These are phyloP conservation scores for Clonostachys sp. DNA, from an alignment of 2,329 filamentous ascomycete species.

Conservation along the genomic window DNA sequence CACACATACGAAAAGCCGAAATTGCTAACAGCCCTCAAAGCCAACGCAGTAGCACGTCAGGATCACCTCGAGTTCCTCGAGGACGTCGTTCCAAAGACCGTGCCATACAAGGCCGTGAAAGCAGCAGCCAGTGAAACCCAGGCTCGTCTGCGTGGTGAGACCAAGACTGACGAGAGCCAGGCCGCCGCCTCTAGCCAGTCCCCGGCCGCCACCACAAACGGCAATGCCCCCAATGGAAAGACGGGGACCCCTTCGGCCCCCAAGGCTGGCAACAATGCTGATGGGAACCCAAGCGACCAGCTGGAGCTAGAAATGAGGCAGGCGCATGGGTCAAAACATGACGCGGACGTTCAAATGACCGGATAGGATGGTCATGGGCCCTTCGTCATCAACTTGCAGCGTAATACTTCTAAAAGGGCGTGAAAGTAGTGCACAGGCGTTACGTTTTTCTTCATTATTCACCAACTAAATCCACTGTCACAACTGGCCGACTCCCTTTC, in stretches of 20 bases:
- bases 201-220: conserved; percentile 12
- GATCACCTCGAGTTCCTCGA: conserved; percentile 94
- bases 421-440: no score
- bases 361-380: conserved; percentile 26
- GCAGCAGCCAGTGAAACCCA: conserved; percentile 42
- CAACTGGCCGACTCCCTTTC: not conserved
- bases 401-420: no score
- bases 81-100: conserved; percentile 85
- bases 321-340: conserved; percentile 23
- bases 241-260: not conserved
- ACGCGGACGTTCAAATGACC: conserved; percentile 57
- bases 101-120: conserved; percentile 76
- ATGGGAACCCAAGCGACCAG: conserved; percentile 44
- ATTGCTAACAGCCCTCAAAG: conserved; percentile 34
- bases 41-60: conserved; percentile 78
- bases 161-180: conserved; percentile 18
- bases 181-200: conserved; percentile 6
- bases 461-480: not conserved
- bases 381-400: no score
- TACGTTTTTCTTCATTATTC: not conserved
- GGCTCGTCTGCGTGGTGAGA: conserved; percentile 25
- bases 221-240: conserved; percentile 20
- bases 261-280: not conserved
- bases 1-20: not conserved
- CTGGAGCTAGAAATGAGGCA: conserved; percentile 51